Evolutionary conservation across 2,329 filamentous ascomycete species (phyloP), one percentile per base, ranked within the genome.

Genomic region (Sporothrix phasma): DNA sequence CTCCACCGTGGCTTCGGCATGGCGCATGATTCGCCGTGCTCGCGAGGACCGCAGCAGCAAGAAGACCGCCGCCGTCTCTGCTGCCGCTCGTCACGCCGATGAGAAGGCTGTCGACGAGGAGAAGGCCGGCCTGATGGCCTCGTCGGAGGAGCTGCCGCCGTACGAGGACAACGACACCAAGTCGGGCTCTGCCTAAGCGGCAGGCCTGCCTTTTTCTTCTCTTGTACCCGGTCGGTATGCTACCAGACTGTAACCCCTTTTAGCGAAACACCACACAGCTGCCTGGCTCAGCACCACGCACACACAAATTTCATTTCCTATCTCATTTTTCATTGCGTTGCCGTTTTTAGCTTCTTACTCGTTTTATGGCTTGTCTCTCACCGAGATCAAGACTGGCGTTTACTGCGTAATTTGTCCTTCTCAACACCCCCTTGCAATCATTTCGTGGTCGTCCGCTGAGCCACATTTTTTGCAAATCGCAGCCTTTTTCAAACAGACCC

Each of bases 1-100:
- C 63, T 87, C 90, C 81, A 75, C 86, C 64, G 73, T 88, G 46
- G 80, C 87, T 61, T 84, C 82, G 65, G 59, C 86, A 29, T 84
- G 84, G 77, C 81, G 83, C 67, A 11, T 64, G 34, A 74, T 79
- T 47, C 47, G 34, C 71, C 70, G 41, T 37, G 34, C 8, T n/a
- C 41, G 63, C 68, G 67, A 66, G 72, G 71, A 64, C 66, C 29
- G 46, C 34, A 64, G 63, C 62, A 69, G 69, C 70, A 78, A 78
- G 72, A 71, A 74, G n/a, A 26, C 19, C 4, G 22, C 22, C 17
- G 45, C 45, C 5, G 31, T 22, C 19, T 31, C 17, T n/a, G 47
- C 26, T 5, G 37, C 31, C 10, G n/a, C n/a, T n/a, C 53, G 53
- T 26, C 31, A 73, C 2, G 68, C 68, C 13, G 65, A 70, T n/a